Base-by-base conservation (phyloP, 768 basidiomycete genomes). In the Xerocomus brunneocitrinus region DNA sequence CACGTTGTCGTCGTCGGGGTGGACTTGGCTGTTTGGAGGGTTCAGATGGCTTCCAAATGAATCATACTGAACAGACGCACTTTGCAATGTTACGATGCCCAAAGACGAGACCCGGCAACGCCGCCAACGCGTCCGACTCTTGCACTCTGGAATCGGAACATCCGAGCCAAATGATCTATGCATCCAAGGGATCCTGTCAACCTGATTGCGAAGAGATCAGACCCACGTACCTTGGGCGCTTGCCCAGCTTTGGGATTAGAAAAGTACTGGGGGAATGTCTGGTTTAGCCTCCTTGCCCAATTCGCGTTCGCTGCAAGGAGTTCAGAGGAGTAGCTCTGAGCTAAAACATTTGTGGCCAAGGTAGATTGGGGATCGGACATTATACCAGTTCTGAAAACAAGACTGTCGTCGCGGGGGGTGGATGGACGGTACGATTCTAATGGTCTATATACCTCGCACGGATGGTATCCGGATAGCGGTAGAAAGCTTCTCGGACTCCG, bases 251-350 rank as follows among this genome's bases (percentile, higher is more conserved):
- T 42, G 3, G 40, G 45, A 39, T 55, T 30, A 5, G 65, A 58
- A 9, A 66, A 67, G 31, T 66, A 67, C 22, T 56, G 53, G 16
- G 60, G 62, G 31, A 58, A 62, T 14, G 30, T 54, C 36, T 62
- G 61, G 42, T 60, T 60, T 51, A 65, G 7, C 48, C 55, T 60
- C 35, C 49, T 1, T 25, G 65, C 65, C 65, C 65, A 66, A 0
- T 47, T 43, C 3, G 3, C 5, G 25, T 65, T 65, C n/a, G 53
- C 51, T 7, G 16, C 36, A 25, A 64, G 53, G 22, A 61, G 42
- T 8, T 10, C 32, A 0, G 12, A n/a, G 4, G 52, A 25, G 14
- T 24, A n/a, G 24, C 14, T 19, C 14, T 50, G 7, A 4, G 27
- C 31, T n/a, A 25, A 25, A 16, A 25, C 13, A 44, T 28, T 16